Percentiles rank a stretch among this genome's conserved stretches.
Conservation (phyloP, 306 rosid species). For the Dalbergia cultrata region DNA sequence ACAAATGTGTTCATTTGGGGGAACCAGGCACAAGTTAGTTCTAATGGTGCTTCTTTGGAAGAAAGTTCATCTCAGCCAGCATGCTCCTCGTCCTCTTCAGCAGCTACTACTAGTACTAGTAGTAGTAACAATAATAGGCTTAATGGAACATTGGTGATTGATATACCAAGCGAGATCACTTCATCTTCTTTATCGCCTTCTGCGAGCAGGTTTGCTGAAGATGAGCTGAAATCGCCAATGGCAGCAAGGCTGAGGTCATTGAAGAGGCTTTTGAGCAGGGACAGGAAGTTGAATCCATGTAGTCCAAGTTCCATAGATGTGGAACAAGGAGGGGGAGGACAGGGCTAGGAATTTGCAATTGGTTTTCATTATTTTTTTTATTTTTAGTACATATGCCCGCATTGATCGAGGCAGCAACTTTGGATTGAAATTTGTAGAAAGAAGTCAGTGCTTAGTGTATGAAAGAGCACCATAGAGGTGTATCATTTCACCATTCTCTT, state of each 20-base stretch:
- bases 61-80: constrained; percentile 55
- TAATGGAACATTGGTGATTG: constrained; percentile 72
- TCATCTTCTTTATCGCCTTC: constrained; percentile 59
- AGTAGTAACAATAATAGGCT: constrained; percentile 13
- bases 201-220: constrained; percentile 59
- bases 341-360: constrained; percentile 38
- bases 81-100: constrained; percentile 45
- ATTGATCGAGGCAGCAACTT: neutral
- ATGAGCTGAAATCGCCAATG: constrained; percentile 72
- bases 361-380: neutral
- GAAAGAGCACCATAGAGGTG: constrained; percentile 42
- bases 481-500: constrained; percentile 42
- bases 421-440: constrained; percentile 1
- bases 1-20: constrained; percentile 91
- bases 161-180: constrained; percentile 61
- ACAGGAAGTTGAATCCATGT: constrained; percentile 62
- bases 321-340: constrained; percentile 61
- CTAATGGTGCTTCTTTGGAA: constrained; percentile 59
- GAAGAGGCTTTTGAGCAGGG: constrained; percentile 84
- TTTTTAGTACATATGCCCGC: constrained; percentile 23
- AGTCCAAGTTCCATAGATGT: constrained; percentile 66
- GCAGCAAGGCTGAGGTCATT: constrained; percentile 69
- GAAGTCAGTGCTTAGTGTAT: constrained; percentile 11
- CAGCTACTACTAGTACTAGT: constrained; percentile 15
- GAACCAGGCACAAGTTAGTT: constrained; percentile 66